These are phyloP conservation scores for Thermothielavioides terrestris DNA, from an alignment of 495 filamentous ascomycete genomes.

Conservation along the genomic window DNA sequence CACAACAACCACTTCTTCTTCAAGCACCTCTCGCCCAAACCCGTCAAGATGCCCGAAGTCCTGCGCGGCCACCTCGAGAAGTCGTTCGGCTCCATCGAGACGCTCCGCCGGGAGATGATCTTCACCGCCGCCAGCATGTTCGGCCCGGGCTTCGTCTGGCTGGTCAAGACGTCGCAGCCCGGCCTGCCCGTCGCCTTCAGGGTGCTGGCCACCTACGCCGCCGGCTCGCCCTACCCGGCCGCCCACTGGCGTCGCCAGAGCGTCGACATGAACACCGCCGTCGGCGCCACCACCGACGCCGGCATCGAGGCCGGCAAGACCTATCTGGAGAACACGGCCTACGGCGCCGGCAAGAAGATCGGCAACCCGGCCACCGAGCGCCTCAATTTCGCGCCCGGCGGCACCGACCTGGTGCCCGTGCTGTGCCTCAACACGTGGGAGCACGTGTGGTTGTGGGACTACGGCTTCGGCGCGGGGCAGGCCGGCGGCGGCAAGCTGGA, in stretches of 20 bases:
- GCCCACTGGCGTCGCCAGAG: constrained; percentile 75
- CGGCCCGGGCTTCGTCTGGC: constrained; percentile 94
- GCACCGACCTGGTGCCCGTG: constrained; percentile 61
- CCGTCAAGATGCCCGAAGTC: constrained; percentile 22
- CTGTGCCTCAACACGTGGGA: constrained; percentile 95
- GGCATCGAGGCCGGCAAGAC: constrained; percentile 29
- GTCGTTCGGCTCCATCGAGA: constrained; percentile 73
- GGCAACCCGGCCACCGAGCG: constrained; percentile 27
- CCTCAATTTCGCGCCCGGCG: constrained; percentile 50
- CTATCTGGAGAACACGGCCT: constrained; percentile 31
- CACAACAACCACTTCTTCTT: constrained; percentile 98
- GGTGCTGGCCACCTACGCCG: constrained; percentile 83
- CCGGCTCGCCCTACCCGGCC: constrained; percentile 76
- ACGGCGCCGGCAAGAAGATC: constrained; percentile 39
- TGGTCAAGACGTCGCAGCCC: constrained; percentile 48
- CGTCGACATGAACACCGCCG: constrained; percentile 66
- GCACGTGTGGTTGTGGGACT: constrained; percentile 85
- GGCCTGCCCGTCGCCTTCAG: constrained; percentile 42
- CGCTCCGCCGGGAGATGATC: constrained; percentile 69
- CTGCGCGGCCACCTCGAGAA: constrained; percentile 39
- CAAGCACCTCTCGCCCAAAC: constrained; percentile 41
- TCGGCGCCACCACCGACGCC: constrained; percentile 22
- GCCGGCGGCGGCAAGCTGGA: constrained; percentile 54
- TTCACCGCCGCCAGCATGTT: constrained; percentile 85
- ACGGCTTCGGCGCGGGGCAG: constrained; percentile 46